A percentile compares a stretch with the other conserved stretches of the same genome.
phyloP scores from a whole-genome alignment of 164 flowering plant genomes.

The Vitis labrusca region DNA sequence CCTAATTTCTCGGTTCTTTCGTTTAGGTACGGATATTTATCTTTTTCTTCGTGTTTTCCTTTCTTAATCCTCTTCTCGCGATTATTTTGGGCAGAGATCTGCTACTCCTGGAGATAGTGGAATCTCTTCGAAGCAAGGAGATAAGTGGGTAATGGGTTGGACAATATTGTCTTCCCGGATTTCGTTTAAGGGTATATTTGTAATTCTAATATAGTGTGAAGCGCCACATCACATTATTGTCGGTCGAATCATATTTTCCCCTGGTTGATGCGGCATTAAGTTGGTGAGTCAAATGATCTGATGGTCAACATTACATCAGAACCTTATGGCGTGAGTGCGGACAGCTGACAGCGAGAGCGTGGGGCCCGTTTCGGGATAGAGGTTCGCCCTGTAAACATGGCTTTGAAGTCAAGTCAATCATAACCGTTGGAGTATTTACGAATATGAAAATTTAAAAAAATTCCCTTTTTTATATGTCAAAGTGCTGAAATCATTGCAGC shows the following conservation, averaged over 20 bases:
- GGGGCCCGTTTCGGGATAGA: background rate
- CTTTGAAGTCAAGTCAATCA: slow-evolving; percentile 35
- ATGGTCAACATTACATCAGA: background rate
- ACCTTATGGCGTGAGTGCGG: background rate
- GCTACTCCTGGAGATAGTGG: background rate
- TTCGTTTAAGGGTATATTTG: too few species aligned
- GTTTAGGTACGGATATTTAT: background rate
- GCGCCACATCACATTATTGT: too few species aligned
- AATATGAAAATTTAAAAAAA: background rate
- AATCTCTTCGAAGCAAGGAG: background rate
- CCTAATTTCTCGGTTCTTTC: slow-evolving; percentile 1
- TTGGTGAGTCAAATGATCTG: background rate
- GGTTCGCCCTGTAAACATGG: slow-evolving; percentile 1
- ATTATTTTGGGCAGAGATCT: background rate
- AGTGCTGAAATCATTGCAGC: too few species aligned
- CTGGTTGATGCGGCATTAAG: too few species aligned
- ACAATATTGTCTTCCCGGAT: too few species aligned
- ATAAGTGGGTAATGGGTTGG: too few species aligned
- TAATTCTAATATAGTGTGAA: too few species aligned
- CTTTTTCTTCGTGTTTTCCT: background rate
- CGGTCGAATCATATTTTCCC: too few species aligned
- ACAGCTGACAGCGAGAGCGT: background rate
- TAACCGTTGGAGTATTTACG: slow-evolving; percentile 12
- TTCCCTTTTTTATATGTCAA: background rate
- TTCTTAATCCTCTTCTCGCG: background rate